These are phyloP conservation scores for Carallia brachiata DNA, from an alignment of 345 rosid genomes.

Conservation along the genomic window DNA sequence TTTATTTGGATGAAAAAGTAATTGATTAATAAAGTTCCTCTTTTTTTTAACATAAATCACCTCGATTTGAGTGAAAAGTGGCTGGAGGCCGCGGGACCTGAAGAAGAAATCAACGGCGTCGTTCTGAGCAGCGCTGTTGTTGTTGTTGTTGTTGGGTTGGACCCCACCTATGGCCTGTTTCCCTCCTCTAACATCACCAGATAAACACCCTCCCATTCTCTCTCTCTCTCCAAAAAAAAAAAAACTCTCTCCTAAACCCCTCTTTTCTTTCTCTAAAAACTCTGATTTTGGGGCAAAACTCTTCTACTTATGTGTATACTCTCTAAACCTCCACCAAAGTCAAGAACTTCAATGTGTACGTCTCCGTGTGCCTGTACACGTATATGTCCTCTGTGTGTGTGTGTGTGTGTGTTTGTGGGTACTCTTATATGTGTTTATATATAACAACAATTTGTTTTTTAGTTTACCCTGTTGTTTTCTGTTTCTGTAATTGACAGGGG, in stretches of 20 bases:
- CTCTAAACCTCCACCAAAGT: background rate
- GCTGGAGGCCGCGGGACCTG: slow-evolving; percentile 46
- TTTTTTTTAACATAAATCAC: slow-evolving; percentile 21
- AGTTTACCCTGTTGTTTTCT: too few species aligned
- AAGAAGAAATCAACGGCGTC: slow-evolving; percentile 79
- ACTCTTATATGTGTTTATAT: too few species aligned
- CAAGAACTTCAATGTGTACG: too few species aligned
- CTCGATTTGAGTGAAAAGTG: slow-evolving; percentile 70
- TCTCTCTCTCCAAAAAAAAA: slow-evolving; percentile 3
- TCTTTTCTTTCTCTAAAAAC: too few species aligned
- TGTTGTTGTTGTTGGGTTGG: slow-evolving; percentile 21
- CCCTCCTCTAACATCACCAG: slow-evolving; percentile 68
- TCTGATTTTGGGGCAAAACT: too few species aligned
- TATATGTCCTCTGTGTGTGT: too few species aligned
- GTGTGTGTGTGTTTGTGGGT: too few species aligned
- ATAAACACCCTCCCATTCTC: slow-evolving; percentile 60
- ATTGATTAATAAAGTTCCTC: background rate
- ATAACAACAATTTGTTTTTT: too few species aligned
- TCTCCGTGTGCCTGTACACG: too few species aligned
- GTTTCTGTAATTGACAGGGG: too few species aligned
- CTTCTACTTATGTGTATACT: too few species aligned
- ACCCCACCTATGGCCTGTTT: slow-evolving; percentile 71
- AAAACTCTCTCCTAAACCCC: background rate
- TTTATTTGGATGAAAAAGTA: background rate
- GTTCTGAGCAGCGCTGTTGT: slow-evolving; percentile 28